A percentile compares a stretch with the other conserved stretches of the same genome.
phyloP scores from a whole-genome alignment of 2,329 filamentous ascomycete genomes.

The Ceratocystis destructans region DNA sequence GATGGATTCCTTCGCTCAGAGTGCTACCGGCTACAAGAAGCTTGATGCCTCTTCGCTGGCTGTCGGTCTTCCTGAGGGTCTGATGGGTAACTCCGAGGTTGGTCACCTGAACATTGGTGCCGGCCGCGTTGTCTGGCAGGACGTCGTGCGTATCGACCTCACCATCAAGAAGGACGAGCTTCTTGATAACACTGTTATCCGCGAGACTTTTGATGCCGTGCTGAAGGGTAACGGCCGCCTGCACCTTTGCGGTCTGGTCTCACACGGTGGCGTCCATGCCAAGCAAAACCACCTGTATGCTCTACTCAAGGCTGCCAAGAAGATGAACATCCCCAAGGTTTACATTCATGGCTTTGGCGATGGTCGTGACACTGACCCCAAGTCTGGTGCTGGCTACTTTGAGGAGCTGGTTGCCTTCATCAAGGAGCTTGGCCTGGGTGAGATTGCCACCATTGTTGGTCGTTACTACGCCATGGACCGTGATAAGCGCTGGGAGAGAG shows the following conservation, averaged over 20 bases:
- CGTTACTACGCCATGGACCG: slow-evolving; percentile 99
- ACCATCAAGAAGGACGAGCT: slow-evolving; percentile 77
- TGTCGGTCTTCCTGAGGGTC: slow-evolving; percentile 85
- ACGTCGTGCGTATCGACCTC: slow-evolving; percentile 90
- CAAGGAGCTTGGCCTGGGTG: slow-evolving; percentile 71
- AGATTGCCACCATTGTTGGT: slow-evolving; percentile 86
- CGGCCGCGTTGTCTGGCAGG: slow-evolving; percentile 95
- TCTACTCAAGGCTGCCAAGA: slow-evolving; percentile 80
- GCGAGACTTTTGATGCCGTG: slow-evolving; percentile 60
- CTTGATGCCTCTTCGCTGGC: slow-evolving; percentile 93
- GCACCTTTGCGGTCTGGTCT: slow-evolving; percentile 83
- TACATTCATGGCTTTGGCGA: slow-evolving; percentile 99
- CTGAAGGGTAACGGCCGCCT: slow-evolving; percentile 83
- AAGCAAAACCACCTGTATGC: slow-evolving; percentile 89
- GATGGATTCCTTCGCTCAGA: slow-evolving; percentile 85
- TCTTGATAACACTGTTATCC: slow-evolving; percentile 61
- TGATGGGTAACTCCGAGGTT: slow-evolving; percentile 99
- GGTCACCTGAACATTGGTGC: slow-evolving; percentile 98
- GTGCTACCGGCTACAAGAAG: slow-evolving; percentile 72
- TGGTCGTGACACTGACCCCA: slow-evolving; percentile 93
- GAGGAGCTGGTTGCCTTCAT: slow-evolving; percentile 67
- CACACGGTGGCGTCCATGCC: slow-evolving; percentile 90
- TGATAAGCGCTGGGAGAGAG: slow-evolving; percentile 96
- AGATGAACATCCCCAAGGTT: slow-evolving; percentile 72
- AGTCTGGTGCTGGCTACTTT: slow-evolving; percentile 80